These are phyloP conservation scores for Curvularia verruculosa DNA, from an alignment of 2,329 filamentous ascomycete genomes.

Conservation along the genomic window DNA sequence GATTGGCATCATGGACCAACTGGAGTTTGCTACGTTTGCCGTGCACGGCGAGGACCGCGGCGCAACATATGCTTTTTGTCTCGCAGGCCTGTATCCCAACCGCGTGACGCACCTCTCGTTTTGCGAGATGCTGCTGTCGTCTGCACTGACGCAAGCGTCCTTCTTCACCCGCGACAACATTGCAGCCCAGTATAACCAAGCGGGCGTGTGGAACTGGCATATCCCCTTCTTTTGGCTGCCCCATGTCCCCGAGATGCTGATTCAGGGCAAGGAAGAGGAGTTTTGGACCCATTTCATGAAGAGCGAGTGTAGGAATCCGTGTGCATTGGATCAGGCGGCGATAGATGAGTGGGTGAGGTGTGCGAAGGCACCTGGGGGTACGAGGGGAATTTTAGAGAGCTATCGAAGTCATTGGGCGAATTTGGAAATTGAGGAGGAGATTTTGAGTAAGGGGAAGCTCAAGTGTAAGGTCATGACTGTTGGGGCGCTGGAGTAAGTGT, in stretches of 20 bases:
- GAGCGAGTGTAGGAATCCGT: conserved; percentile 50
- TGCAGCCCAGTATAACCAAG: conserved; percentile 27
- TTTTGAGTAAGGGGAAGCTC: conserved; percentile 22
- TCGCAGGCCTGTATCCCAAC: conserved; percentile 24
- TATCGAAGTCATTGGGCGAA: conserved; percentile 31
- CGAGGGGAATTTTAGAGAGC: conserved; percentile 28
- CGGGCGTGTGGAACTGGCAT: conserved; percentile 32
- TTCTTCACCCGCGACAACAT: conserved; percentile 33
- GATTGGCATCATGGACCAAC: conserved; percentile 38
- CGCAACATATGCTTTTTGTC: conserved; percentile 28
- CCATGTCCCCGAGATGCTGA: conserved; percentile 50
- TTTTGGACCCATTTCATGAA: conserved; percentile 52
- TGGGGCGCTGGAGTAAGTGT: conserved; percentile 26
- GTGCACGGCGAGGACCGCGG: conserved; percentile 63
- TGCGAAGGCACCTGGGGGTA: conserved; percentile 26
- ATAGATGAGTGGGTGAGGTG: conserved; percentile 29
- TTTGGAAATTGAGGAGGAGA: conserved; percentile 29
- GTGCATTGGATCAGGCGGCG: conserved; percentile 38
- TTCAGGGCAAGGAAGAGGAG: conserved; percentile 47
- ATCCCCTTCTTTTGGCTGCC: conserved; percentile 44
- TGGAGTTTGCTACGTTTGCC: conserved; percentile 76
- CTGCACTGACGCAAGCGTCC: conserved; percentile 21
- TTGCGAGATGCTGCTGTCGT: conserved; percentile 30
- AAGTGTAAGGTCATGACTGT: conserved; percentile 31
- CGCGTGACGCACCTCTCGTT: conserved; percentile 27